These are phyloP conservation scores for Pyrus betulifolia DNA, from an alignment of 306 rosid genomes.

Conservation along the genomic window DNA sequence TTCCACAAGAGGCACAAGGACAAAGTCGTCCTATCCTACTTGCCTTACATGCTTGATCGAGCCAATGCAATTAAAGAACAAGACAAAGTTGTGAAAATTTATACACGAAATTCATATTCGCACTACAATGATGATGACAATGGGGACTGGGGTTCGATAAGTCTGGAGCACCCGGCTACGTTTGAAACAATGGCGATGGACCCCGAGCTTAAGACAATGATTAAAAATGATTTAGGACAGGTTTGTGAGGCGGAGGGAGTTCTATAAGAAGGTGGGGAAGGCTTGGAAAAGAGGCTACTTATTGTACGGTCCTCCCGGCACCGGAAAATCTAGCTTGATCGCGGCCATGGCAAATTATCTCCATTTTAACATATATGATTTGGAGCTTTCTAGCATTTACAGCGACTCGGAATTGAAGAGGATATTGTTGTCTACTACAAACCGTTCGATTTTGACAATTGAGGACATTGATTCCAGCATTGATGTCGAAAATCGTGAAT, in stretches of 20 bases:
- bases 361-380: slow-evolving; percentile 34
- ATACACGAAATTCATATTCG: neutral
- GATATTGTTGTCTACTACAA: slow-evolving; percentile 16
- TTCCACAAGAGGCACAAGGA: neutral
- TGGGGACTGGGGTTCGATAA: slow-evolving; percentile 9
- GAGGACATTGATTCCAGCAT: slow-evolving; percentile 36
- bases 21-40: too few relatives aligned
- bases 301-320: slow-evolving; percentile 40
- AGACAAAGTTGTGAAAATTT: slow-evolving; percentile 19
- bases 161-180: slow-evolving; percentile 32
- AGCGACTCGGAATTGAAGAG: slow-evolving; percentile 19
- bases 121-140: neutral
- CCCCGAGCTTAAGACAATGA: slow-evolving; percentile 11
- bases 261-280: slow-evolving; percentile 28
- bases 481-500: neutral
- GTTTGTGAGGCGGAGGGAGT: slow-evolving; percentile 26
- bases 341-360: slow-evolving; percentile 48
- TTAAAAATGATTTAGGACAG: slow-evolving; percentile 24
- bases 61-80: slow-evolving; percentile 5
- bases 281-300: slow-evolving; percentile 15
- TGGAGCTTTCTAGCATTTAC: slow-evolving; percentile 23
- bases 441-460: slow-evolving; percentile 36
- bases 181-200: slow-evolving; percentile 37
- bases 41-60: too few relatives aligned
- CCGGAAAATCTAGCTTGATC: slow-evolving; percentile 32